A percentile compares a stretch with the other conserved stretches of the same genome.
These are phyloP conservation scores for Alnus rubra DNA, from an alignment of 306 rosid species.

Conservation along the genomic window DNA sequence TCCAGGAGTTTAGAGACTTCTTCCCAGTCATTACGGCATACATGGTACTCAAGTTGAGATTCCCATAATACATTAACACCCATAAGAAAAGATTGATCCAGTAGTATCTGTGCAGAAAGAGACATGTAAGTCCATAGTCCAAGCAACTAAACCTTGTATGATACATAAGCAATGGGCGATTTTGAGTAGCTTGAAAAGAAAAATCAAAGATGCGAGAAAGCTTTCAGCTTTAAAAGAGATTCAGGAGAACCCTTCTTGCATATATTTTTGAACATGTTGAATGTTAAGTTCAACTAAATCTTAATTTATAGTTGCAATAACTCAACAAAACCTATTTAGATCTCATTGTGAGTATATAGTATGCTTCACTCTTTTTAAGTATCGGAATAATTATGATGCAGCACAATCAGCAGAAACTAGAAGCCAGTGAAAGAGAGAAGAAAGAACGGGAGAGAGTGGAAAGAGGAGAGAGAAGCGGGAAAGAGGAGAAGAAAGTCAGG, in stretches of 20 bases:
- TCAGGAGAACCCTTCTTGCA: not conserved
- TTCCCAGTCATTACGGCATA: constrained; percentile 71
- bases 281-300: not conserved
- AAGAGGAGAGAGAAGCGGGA: too few relatives aligned
- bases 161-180: constrained; percentile 3
- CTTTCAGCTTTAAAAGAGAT: not conserved
- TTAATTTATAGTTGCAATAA: not conserved
- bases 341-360: not conserved
- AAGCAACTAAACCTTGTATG: not conserved
- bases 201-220: not conserved
- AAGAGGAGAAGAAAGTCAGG: too few relatives aligned
- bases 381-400: not conserved
- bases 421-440: too few relatives aligned
- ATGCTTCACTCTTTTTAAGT: not conserved
- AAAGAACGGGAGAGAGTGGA: too few relatives aligned
- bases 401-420: too few relatives aligned
- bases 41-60: constrained; percentile 82
- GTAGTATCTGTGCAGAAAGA: constrained; percentile 62
- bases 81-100: constrained; percentile 62
- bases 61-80: constrained; percentile 76
- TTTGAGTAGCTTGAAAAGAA: not conserved
- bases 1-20: constrained; percentile 71
- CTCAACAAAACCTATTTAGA: not conserved
- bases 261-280: not conserved
- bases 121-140: constrained; percentile 15